phyloP scores from a whole-genome alignment of 805 yeast species.

The Suhomyces xylopsoci region DNA sequence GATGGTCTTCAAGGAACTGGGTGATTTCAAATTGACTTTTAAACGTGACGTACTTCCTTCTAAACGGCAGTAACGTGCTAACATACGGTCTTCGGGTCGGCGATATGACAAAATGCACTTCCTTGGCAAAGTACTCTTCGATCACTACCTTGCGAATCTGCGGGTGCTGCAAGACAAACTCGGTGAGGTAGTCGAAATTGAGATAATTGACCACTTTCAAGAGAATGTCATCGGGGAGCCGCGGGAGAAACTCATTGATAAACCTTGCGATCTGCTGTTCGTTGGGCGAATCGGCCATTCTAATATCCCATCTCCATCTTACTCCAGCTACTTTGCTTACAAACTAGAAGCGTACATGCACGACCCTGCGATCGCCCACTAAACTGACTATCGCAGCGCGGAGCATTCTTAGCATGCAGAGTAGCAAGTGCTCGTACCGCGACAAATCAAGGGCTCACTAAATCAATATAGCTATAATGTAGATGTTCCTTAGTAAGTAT shows the following conservation, averaged over 20 bases:
- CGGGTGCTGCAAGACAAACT: conserved; percentile 19
- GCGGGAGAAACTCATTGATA: conserved; percentile 9
- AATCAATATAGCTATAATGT: no score
- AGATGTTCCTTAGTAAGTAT: no score
- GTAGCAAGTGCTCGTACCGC: no score
- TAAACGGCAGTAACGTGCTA: conserved; percentile 4
- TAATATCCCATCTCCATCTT: background rate
- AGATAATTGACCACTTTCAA: conserved; percentile 15
- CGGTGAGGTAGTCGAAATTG: conserved; percentile 19
- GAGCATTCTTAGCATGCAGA: background rate
- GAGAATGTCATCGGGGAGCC: conserved; percentile 23
- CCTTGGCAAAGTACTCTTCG: conserved; percentile 25
- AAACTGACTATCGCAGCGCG: no score
- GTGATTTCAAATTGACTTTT: conserved; percentile 28
- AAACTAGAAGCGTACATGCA: background rate
- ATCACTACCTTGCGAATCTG: conserved; percentile 21
- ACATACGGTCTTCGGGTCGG: conserved; percentile 26
- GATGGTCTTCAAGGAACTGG: conserved; percentile 28
- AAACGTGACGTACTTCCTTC: conserved; percentile 12
- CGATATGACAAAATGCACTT: conserved; percentile 31
- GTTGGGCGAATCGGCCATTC: background rate
- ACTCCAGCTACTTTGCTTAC: background rate
- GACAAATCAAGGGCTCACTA: background rate
- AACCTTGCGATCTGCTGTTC: conserved; percentile 6
- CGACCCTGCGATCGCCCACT: background rate